Percentiles rank a stretch among this genome's conserved stretches.
These are phyloP conservation scores for Hippophae gyantsensis DNA, from an alignment of 306 rosid genomes.

Conservation along the genomic window DNA sequence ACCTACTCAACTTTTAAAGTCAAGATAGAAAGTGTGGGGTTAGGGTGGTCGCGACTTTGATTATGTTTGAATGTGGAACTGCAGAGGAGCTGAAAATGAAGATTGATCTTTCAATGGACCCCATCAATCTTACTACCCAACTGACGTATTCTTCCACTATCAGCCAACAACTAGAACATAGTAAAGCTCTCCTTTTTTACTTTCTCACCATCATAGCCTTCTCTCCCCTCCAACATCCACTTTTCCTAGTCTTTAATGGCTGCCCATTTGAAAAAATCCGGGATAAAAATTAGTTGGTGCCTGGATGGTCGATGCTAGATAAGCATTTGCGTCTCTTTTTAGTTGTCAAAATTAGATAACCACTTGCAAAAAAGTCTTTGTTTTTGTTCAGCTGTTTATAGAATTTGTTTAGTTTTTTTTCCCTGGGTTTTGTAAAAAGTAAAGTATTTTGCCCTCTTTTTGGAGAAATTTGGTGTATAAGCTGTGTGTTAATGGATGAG, in stretches of 20 bases:
- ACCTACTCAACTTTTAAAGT: too few species aligned
- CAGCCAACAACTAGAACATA: constrained; percentile 41
- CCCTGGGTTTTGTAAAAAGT: constrained; percentile 14
- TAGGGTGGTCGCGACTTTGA: too few species aligned
- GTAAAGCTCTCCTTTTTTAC: constrained; percentile 33
- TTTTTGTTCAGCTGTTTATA: constrained; percentile 20
- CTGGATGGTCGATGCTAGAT: constrained; percentile 53
- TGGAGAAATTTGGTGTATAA: not conserved
- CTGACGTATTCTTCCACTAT: constrained; percentile 53
- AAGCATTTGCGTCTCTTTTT: constrained; percentile 36
- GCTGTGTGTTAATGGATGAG: too few species aligned
- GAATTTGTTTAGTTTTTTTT: constrained; percentile 9
- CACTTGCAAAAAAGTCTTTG: constrained; percentile 22
- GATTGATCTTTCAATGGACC: constrained; percentile 13
- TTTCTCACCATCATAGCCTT: constrained; percentile 25
- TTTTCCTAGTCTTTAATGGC: constrained; percentile 59
- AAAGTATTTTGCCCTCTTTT: constrained; percentile 5
- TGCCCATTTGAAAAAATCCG: constrained; percentile 34
- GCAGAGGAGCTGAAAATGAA: too few species aligned
- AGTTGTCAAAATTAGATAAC: constrained; percentile 38
- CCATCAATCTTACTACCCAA: constrained; percentile 47
- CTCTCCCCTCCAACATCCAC: constrained; percentile 21
- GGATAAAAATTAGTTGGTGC: constrained; percentile 15
- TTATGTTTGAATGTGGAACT: too few species aligned
- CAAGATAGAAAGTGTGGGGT: too few species aligned